phyloP scores from a whole-genome alignment of 331 rosid species.

The Arachis monticola region DNA sequence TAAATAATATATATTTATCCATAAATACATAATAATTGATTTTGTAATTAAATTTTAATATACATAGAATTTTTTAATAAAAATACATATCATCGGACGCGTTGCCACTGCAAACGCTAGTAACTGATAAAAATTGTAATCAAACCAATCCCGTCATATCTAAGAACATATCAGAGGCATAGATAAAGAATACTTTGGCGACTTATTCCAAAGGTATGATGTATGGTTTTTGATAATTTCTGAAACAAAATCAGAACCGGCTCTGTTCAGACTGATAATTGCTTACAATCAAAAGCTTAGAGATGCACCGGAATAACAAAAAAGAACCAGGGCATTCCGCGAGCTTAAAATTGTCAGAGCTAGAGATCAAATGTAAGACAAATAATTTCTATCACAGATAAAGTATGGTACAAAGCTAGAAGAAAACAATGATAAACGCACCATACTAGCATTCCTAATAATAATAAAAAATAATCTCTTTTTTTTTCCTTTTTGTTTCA shows the following conservation, averaged over 20 bases:
- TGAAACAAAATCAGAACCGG: neutral
- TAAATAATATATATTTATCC: too few relatives aligned
- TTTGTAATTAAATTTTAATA: too few relatives aligned
- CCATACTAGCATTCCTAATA: conserved; percentile 53
- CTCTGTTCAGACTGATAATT: conserved; percentile 18
- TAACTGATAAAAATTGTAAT: too few relatives aligned
- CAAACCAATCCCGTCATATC: too few relatives aligned
- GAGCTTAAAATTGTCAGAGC: conserved; percentile 54
- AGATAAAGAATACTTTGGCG: too few relatives aligned
- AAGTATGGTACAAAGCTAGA: conserved; percentile 64
- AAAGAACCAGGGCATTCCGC: conserved; percentile 46
- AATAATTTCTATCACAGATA: conserved; percentile 46
- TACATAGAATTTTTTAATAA: too few relatives aligned
- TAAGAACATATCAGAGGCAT: too few relatives aligned
- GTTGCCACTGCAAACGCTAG: too few relatives aligned
- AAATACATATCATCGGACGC: too few relatives aligned
- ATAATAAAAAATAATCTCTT: neutral
- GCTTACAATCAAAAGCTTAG: conserved; percentile 39
- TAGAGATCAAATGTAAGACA: conserved; percentile 35
- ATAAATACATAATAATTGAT: too few relatives aligned
- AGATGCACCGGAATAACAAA: conserved; percentile 41
- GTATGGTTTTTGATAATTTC: too few relatives aligned
- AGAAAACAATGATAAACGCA: conserved; percentile 52
- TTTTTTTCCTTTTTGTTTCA: neutral
- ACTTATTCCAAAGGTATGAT: too few relatives aligned